Percentiles rank a stretch among this genome's conserved stretches.
phyloP scores from a whole-genome alignment of 345 rosid genomes.

The Pelargonium nanum region DNA sequence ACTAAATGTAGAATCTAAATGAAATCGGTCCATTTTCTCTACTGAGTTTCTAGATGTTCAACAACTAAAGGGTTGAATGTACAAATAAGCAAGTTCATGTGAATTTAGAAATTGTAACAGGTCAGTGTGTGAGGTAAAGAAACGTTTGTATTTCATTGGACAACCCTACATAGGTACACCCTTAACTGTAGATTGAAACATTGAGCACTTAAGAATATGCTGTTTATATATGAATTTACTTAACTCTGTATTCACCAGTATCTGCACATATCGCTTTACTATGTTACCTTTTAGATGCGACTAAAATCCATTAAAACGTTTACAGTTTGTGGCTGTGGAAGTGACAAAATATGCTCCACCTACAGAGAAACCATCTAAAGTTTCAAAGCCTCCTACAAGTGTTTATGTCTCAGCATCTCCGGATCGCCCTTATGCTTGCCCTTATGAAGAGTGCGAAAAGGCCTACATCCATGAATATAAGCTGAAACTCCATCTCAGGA shows the following conservation, averaged over 20 bases:
- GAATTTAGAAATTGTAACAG: too few species aligned
- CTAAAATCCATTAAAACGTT: slow-evolving; percentile 2
- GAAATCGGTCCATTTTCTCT: not conserved
- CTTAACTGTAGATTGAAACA: too few species aligned
- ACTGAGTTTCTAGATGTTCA: not conserved
- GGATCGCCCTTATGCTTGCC: slow-evolving; percentile 87
- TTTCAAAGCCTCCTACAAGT: slow-evolving; percentile 45
- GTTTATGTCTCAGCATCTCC: slow-evolving; percentile 54
- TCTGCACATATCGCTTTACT: too few species aligned
- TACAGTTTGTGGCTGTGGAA: slow-evolving; percentile 46
- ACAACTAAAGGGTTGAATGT: too few species aligned
- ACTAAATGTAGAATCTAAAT: not conserved
- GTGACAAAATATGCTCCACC: slow-evolving; percentile 56
- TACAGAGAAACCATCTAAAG: slow-evolving; percentile 51
- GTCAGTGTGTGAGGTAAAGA: not conserved
- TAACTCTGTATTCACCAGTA: too few species aligned
- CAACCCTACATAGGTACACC: too few species aligned
- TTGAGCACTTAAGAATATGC: too few species aligned
- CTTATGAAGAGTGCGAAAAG: slow-evolving; percentile 83
- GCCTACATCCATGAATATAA: slow-evolving; percentile 96
- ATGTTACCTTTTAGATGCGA: slow-evolving; percentile 3
- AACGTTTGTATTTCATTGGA: too few species aligned
- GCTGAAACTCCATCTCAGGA: slow-evolving; percentile 86
- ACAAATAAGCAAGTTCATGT: too few species aligned
- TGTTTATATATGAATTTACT: too few species aligned